These are phyloP conservation scores for Boletus sp. DNA, from an alignment of 1,284 basidiomycete genomes.

Conservation along the genomic window DNA sequence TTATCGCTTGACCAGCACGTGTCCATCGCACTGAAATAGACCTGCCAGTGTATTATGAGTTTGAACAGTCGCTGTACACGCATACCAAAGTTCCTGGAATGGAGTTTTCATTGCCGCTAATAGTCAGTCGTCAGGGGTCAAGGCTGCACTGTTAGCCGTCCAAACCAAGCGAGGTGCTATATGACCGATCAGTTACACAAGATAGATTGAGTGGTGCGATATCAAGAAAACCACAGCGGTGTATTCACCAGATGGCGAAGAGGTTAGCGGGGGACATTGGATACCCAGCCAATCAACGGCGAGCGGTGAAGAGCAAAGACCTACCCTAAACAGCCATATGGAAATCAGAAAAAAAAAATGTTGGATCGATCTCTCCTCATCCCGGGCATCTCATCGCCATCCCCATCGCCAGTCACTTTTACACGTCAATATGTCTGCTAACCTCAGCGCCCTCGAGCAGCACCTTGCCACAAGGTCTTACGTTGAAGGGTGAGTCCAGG, in stretches of 20 bases:
- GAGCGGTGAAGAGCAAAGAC: constrained; percentile 8
- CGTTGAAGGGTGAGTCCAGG: constrained; percentile 79
- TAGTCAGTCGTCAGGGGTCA: no score
- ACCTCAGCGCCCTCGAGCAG: constrained; percentile 76
- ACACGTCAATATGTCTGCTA: constrained; percentile 56
- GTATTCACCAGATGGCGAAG: no score
- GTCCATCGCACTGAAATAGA: constrained; percentile 2
- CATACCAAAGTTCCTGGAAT: background rate
- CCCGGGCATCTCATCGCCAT: constrained; percentile 26
- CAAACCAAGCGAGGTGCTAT: no score
- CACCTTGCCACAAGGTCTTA: constrained; percentile 86
- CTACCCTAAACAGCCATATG: constrained; percentile 32
- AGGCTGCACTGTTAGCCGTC: no score
- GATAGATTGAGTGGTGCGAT: background rate
- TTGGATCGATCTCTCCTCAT: constrained; percentile 29
- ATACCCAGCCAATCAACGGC: constrained; percentile 12
- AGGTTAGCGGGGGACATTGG: no score
- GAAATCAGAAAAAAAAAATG: constrained; percentile 18
- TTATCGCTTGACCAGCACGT: constrained; percentile 23
- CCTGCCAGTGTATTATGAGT: background rate
- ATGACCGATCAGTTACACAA: no score
- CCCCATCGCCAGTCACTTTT: constrained; percentile 15
- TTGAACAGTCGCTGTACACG: background rate
- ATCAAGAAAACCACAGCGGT: no score
- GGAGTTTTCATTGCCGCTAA: no score